Evolutionary conservation across 805 yeast species (phyloP), one percentile per base, ranked within the genome.

Genomic region (Suhomyces vadensis): DNA sequence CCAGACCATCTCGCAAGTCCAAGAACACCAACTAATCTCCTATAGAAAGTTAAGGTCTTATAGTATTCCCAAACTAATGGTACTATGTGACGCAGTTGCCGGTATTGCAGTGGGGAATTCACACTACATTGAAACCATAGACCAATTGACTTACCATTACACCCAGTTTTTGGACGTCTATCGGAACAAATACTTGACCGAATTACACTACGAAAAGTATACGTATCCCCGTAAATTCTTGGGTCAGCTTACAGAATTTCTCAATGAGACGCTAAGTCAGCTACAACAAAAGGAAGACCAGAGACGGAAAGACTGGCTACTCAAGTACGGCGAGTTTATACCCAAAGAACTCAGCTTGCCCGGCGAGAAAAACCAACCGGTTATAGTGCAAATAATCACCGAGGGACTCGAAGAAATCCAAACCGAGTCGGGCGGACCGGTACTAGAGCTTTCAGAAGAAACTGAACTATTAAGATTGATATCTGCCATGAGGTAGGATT

Each of bases 301-400:
- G 26, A 50, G 74, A 44, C 52, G 76, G 25, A 58, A 52, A 29
- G 52, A 50, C 22, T 71, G 76, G 76, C 49, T 69, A 14, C 54
- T 54, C 8, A 61, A 63, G 36, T 70, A 68, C 45, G 75, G 75
- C 8, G 65, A 63, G 31, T 71, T 61, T 43, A 69, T 71, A 10
- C 76, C 76, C 4, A 61, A 57, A 41, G 70, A 66, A 39, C 67
- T 71, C 48, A 51, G 47, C 36, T 53, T 71, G 1, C 75, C 75
- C 1, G 75, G 73, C 1, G 72, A 65, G 22, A 37, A 41, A 22
- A 56, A 53, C 33, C 66, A 65, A 48, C 76, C 76, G 1, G 48
- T 57, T 5, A 64, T 71, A 17, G 66, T 67, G 42, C 74, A 71
- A 55, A 69, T 71, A 5, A 51, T 69, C 13, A 71, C 75, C 17